Evolutionary conservation across 805 yeast species (phyloP), one percentile per base, ranked within the genome.

Genomic region (Isabelozyma rhagii): DNA sequence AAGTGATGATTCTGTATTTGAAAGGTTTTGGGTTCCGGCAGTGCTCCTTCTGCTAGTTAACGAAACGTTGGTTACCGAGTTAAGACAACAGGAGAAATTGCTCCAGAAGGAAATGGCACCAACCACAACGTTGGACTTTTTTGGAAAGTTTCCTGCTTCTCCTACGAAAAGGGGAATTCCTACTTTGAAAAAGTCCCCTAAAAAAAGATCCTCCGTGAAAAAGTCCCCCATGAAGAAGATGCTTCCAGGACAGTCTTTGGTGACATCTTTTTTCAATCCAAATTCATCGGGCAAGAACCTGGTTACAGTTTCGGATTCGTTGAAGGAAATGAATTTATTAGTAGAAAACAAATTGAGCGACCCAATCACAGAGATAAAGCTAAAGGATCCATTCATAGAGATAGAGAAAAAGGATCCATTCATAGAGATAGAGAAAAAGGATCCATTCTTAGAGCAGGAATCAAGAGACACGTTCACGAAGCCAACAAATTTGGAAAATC

Each of bases 41-140:
- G 50, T 45, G n/a, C 44, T 60, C 5, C 48, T 68, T 5, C 15
- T 41, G 8, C 49, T 48, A 17, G 53, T 59, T 2, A 54, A 59
- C 41, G 50, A 51, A 5, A 48, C 48, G 10, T 47, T 54, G 39
- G 56, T 63, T 4, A 21, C 44, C 8, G 47, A 47, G 3, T 60
- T 43, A 17, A 58, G 57, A 43, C 31, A 17, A 10, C 41, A 14
- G 29, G 18, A 13, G 53, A 45, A 28, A 53, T 21, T 29, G 55
- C 46, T 48, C n/a, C 60, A 50, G 47, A 56, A 51, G 29, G 42
- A 40, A 4, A 47, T 48, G 2, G 67, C 67, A 44, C 65, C 57
- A 44, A 62, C 69, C 2, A 31, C 36, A 13, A 68, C 71, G 0
- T 52, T 68, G 17, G 72, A 68, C 43, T 14, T 39, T 8, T 49